phyloP scores from a whole-genome alignment of 257 asterid species.

The Voacanga thouarsii region DNA sequence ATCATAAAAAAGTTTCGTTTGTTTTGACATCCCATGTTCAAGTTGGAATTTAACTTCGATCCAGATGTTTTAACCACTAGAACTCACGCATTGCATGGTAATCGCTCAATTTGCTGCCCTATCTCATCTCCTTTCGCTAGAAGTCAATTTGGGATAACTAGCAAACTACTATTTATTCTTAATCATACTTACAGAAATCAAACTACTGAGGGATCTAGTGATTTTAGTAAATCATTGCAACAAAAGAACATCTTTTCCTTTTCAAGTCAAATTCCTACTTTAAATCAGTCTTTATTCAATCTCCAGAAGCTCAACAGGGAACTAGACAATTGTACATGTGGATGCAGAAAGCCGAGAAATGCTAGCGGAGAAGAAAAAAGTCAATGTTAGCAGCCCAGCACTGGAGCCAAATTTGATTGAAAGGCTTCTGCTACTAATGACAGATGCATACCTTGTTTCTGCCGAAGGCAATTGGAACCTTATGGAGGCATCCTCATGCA shows the following conservation, averaged over 20 bases:
- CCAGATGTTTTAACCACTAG: too few relatives aligned
- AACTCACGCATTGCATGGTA: too few relatives aligned
- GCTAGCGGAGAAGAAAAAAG: slow-evolving; percentile 7
- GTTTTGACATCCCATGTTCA: too few relatives aligned
- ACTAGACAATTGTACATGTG: slow-evolving; percentile 71
- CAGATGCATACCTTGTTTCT: background rate
- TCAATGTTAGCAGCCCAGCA: background rate
- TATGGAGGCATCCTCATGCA: background rate
- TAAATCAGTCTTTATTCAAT: background rate
- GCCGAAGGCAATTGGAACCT: background rate
- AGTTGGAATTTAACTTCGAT: too few relatives aligned
- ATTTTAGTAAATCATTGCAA: background rate
- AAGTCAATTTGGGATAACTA: background rate
- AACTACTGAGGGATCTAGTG: background rate
- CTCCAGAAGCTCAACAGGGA: slow-evolving; percentile 66
- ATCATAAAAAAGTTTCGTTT: too few relatives aligned
- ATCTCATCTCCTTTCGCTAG: background rate
- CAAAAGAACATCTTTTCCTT: background rate
- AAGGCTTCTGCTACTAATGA: background rate
- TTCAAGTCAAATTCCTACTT: background rate
- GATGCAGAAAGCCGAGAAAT: slow-evolving; percentile 44
- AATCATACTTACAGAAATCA: too few relatives aligned
- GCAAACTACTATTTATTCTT: background rate
- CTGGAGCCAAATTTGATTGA: background rate
- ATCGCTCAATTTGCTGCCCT: too few relatives aligned